Percentiles rank a stretch among this genome's conserved stretches.
These are phyloP conservation scores for Boletus coffeatus DNA, from an alignment of 1,284 basidiomycete genomes.

Conservation along the genomic window DNA sequence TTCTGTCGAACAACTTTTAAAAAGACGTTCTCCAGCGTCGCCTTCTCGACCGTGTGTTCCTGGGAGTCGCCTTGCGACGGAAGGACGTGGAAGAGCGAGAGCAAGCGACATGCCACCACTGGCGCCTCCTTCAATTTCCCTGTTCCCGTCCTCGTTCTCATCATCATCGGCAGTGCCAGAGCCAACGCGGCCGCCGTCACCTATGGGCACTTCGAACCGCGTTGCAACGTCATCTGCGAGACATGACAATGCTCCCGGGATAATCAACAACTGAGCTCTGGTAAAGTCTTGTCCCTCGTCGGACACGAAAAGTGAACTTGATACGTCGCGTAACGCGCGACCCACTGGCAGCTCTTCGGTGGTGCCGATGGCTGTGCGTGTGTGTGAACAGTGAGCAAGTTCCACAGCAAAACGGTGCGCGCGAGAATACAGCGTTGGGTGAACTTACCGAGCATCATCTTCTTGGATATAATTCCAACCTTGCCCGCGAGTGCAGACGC, in stretches of 20 bases:
- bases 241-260: slow-evolving; percentile 48
- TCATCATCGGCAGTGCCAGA: not conserved
- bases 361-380: slow-evolving; percentile 54
- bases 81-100: slow-evolving; percentile 48
- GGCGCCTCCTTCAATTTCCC: not conserved
- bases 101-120: slow-evolving; percentile 41
- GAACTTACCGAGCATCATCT: slow-evolving; percentile 51
- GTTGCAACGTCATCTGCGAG: slow-evolving; percentile 73
- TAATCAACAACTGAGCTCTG: slow-evolving; percentile 56
- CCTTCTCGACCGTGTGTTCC: slow-evolving; percentile 66
- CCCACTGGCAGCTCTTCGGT: slow-evolving; percentile 45
- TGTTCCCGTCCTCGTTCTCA: not conserved
- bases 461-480: slow-evolving; percentile 67
- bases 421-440: not conserved
- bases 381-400: not conserved
- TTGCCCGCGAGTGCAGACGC: slow-evolving; percentile 70
- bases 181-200: slow-evolving; percentile 3
- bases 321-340: slow-evolving; percentile 64
- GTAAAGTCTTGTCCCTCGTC: slow-evolving; percentile 49
- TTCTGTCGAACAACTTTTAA: slow-evolving; percentile 68
- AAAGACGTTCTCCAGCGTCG: slow-evolving; percentile 67
- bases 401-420: not conserved
- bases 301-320: slow-evolving; percentile 74
- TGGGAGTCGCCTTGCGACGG: slow-evolving; percentile 47
- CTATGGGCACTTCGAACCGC: slow-evolving; percentile 70